phyloP scores from a whole-genome alignment of 2,329 filamentous ascomycete species.

The Lomentospora prolificans region DNA sequence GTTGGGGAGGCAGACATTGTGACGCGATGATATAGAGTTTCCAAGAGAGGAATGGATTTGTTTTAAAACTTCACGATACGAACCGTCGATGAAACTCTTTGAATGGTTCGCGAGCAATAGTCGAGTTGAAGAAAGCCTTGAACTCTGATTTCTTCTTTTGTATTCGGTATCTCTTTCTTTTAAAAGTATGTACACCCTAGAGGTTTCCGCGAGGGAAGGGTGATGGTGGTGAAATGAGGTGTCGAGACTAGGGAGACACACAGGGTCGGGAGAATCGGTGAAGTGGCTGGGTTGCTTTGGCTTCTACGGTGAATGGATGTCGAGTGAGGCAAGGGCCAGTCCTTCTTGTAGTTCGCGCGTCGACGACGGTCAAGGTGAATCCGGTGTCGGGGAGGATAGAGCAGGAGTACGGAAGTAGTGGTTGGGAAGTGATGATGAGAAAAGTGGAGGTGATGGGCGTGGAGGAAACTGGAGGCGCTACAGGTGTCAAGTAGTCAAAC shows the following conservation, averaged over 20 bases:
- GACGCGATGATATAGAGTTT: slow-evolving; percentile 12
- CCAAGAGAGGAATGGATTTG: background rate
- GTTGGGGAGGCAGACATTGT: slow-evolving; percentile 66
- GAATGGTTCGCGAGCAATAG: background rate
- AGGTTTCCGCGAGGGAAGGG: slow-evolving; percentile 6
- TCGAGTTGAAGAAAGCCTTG: background rate
- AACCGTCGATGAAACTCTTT: background rate
- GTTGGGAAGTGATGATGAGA: slow-evolving; percentile 24
- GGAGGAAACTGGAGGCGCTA: slow-evolving; percentile 14
- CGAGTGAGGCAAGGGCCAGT: slow-evolving; percentile 5
- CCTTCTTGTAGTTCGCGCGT: slow-evolving; percentile 6
- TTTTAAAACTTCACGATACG: background rate
- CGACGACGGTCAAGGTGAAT: slow-evolving; percentile 5
- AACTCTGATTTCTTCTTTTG: slow-evolving; percentile 1
- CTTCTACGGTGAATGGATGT: slow-evolving; percentile 7
- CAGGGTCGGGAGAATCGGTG: slow-evolving; percentile 8
- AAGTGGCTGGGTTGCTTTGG: slow-evolving; percentile 5
- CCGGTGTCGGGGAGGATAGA: slow-evolving; percentile 16
- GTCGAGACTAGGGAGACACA: slow-evolving; percentile 4
- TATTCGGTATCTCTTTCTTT: slow-evolving; percentile 8
- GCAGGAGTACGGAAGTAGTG: slow-evolving; percentile 13
- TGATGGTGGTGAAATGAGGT: slow-evolving; percentile 8
- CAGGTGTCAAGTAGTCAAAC: slow-evolving; percentile 8
- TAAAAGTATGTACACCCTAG: slow-evolving; percentile 8
- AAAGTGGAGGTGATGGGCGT: slow-evolving; percentile 20